Base-by-base conservation (phyloP, 2,329 filamentous ascomycete genomes). In the Neofusicoccum umdonicola region DNA sequence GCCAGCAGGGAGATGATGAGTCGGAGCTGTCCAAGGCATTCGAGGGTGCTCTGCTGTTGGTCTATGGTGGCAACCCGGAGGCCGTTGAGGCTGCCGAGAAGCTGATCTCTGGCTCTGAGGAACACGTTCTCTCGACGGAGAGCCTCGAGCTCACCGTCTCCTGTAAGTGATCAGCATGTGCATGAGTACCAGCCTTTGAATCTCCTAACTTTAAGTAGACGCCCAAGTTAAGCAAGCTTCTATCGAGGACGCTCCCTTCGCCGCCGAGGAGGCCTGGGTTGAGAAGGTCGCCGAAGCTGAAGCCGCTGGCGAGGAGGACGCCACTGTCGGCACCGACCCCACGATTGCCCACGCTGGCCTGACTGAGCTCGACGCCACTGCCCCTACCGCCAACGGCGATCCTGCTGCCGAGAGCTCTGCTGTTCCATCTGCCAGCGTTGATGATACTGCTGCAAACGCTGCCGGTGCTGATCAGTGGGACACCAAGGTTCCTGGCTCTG, bases 1-100 rank as follows among this genome's bases (percentile, higher is more conserved):
- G 91, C 69, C 86, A 90, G 71, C 86, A 90, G 70, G 84, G 87
- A 19, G 88, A 91, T 73, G 90, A 88, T 66, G 85, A 90, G 70
- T 83, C 85, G 4, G 90, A 93, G 65, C 90, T 94, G 80, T 92
- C 88, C 77, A 87, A 88, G 77, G 92, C 91, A 41, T 88, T 95
- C 66, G 91, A 96, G 79, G 91, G 91, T 61, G 88, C 92, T 39
- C 82, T 96, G 65, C 82, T 93, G 52, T 85, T 89, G 66, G 89
- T 95, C 37, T 95, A 96, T 78, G 87, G 87, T 51, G 92, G 91
- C 52, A 90, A 94, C 71, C 85, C 90, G 68, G 84, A 81, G 69
- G 91, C 90, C 58, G 90, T 95, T 27, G 81, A 85, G 62, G 87
- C 90, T 64, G 92, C 92, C 79, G 78, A 91, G 72, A 93, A 91